Percentiles rank a stretch among this genome's conserved stretches.
phyloP scores from a whole-genome alignment of 2,329 filamentous ascomycete species.

The Sphaerostilbella broomeana region DNA sequence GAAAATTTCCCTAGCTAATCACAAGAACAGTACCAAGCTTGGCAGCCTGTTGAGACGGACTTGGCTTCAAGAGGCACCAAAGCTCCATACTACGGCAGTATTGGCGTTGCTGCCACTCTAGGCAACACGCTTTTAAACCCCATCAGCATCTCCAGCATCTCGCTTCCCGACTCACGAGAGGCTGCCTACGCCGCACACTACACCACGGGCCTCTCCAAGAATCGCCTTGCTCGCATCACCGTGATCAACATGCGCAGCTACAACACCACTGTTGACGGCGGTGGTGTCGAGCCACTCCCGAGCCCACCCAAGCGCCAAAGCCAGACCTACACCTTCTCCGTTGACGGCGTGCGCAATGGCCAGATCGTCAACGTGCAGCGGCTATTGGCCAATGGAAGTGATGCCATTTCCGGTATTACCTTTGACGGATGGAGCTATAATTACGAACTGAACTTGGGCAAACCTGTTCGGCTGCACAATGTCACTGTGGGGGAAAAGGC shows the following conservation, averaged over 20 bases:
- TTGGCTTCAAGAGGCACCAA: constrained; percentile 49
- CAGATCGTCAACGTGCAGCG: constrained; percentile 36
- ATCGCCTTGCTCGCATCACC: constrained; percentile 39
- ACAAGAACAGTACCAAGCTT: constrained; percentile 41
- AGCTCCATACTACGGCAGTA: constrained; percentile 57
- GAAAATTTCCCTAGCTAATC: background rate
- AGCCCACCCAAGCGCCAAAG: constrained; percentile 25
- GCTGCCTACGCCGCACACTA: constrained; percentile 43
- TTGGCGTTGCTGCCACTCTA: constrained; percentile 51
- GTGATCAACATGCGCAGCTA: constrained; percentile 53
- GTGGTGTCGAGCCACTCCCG: constrained; percentile 18
- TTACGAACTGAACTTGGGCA: constrained; percentile 48
- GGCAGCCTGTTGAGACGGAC: constrained; percentile 51
- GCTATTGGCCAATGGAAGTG: constrained; percentile 54
- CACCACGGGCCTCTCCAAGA: constrained; percentile 36
- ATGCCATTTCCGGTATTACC: constrained; percentile 55
- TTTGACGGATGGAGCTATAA: constrained; percentile 59
- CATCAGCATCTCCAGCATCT: constrained; percentile 43
- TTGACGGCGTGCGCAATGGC: constrained; percentile 29
- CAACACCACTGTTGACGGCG: constrained; percentile 49
- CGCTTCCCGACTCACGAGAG: constrained; percentile 33
- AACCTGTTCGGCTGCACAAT: constrained; percentile 47
- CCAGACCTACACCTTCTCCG: constrained; percentile 32
- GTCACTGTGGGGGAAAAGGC: constrained; percentile 45
- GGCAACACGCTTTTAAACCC: constrained; percentile 31